phyloP scores from a whole-genome alignment of 768 basidiomycete genomes.

The Gyrodon lividus region DNA sequence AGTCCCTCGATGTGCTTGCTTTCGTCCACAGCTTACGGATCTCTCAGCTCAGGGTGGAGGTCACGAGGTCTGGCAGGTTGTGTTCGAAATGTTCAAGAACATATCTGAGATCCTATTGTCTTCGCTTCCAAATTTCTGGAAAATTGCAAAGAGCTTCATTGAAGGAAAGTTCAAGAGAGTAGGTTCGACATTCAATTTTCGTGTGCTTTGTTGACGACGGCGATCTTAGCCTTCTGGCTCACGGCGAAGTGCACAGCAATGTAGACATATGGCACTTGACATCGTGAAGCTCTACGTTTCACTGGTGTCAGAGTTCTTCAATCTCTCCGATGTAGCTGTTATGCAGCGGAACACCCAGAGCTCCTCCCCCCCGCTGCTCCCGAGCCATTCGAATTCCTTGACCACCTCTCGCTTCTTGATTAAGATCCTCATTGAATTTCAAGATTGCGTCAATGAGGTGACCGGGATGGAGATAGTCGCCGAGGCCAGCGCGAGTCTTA shows the following conservation, averaged over 20 bases:
- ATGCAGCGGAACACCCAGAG: slow-evolving; percentile 45
- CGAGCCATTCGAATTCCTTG: slow-evolving; percentile 76
- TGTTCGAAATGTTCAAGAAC: slow-evolving; percentile 76
- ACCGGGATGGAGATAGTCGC: slow-evolving; percentile 74
- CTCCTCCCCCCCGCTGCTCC: slow-evolving; percentile 54
- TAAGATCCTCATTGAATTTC: slow-evolving; percentile 79
- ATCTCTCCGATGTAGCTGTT: slow-evolving; percentile 74
- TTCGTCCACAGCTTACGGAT: not conserved
- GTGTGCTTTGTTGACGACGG: not conserved
- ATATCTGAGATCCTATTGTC: slow-evolving; percentile 83
- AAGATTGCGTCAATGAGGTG: slow-evolving; percentile 83
- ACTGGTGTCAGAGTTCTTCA: slow-evolving; percentile 83
- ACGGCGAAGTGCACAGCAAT: slow-evolving; percentile 80
- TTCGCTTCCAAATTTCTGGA: slow-evolving; percentile 93
- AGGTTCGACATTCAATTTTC: slow-evolving; percentile 8
- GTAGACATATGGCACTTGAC: slow-evolving; percentile 84
- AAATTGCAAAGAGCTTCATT: slow-evolving; percentile 84
- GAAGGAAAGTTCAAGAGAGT: slow-evolving; percentile 94
- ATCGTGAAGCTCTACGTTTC: slow-evolving; percentile 84
- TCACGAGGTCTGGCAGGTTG: slow-evolving; percentile 79
- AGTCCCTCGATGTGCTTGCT: slow-evolving; percentile 7
- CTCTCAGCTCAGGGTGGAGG: slow-evolving; percentile 63
- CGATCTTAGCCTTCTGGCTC: slow-evolving; percentile 39
- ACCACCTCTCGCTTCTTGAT: slow-evolving; percentile 78
- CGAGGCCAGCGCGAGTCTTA: slow-evolving; percentile 69